Conservation (phyloP, 495 filamentous ascomycete genomes). For the Penicillium verhagenii region DNA sequence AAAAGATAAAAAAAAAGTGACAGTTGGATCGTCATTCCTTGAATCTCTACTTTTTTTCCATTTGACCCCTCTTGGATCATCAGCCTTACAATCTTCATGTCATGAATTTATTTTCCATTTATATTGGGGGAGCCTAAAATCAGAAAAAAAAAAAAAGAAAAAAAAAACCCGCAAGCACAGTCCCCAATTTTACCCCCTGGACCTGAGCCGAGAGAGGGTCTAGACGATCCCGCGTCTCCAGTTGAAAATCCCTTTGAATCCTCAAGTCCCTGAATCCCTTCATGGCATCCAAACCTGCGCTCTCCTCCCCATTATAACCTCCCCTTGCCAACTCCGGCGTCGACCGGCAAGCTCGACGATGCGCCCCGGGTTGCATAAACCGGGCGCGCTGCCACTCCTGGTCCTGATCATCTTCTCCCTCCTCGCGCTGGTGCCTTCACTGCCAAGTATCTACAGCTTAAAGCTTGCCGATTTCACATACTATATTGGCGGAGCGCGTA, state of each 20-base stretch:
- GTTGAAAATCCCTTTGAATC: constrained; percentile 1
- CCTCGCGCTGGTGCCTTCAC: constrained; percentile 36
- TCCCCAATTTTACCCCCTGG: background rate
- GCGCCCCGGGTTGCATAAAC: constrained; percentile 40
- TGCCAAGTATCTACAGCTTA: constrained; percentile 33
- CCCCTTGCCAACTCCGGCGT: background rate
- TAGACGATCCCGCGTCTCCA: background rate
- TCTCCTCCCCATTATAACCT: background rate
- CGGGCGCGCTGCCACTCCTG: constrained; percentile 41
- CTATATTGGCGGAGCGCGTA: constrained; percentile 27
- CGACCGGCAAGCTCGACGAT: constrained; percentile 27
- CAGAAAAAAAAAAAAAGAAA: background rate
- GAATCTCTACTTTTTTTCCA: background rate
- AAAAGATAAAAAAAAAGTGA: background rate
- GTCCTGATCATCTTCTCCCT: constrained; percentile 38
- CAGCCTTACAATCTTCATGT: no score
- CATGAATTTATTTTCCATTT: background rate
- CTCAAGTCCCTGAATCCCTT: background rate
- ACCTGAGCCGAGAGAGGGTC: background rate
- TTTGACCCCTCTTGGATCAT: background rate
- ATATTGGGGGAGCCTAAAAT: background rate
- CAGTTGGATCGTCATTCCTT: background rate
- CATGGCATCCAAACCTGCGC: constrained; percentile 18
- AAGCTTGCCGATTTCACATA: constrained; percentile 33
- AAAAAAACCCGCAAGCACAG: background rate